A percentile compares a stretch with the other conserved stretches of the same genome.
Conservation (phyloP, 805 yeast genomes). For the Candida peoriensis region DNA sequence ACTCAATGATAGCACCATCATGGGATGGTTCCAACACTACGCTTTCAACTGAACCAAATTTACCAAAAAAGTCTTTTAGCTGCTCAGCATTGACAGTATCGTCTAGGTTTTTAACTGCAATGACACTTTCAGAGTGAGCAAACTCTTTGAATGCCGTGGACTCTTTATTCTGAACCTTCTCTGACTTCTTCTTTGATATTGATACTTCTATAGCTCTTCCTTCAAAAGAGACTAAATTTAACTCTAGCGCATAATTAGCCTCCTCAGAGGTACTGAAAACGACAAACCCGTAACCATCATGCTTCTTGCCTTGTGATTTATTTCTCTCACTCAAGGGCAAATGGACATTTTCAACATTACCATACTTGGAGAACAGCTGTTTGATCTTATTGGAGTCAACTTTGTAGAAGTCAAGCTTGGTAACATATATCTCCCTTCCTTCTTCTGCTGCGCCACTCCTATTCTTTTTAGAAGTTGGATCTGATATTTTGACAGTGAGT, state of each 20-base stretch:
- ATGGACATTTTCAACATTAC: constrained; percentile 46
- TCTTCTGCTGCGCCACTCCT: constrained; percentile 45
- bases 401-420: constrained; percentile 43
- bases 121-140: constrained; percentile 17
- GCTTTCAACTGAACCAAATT: constrained; percentile 34
- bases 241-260: constrained; percentile 42
- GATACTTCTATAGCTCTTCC: constrained; percentile 46
- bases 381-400: constrained; percentile 35
- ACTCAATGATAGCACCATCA: constrained; percentile 47
- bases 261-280: constrained; percentile 38
- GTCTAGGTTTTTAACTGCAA: constrained; percentile 26
- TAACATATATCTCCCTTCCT: constrained; percentile 53
- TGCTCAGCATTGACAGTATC: constrained; percentile 35
- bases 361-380: constrained; percentile 42
- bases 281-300: constrained; percentile 67
- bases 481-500: constrained; percentile 57
- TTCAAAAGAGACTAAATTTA: constrained; percentile 37
- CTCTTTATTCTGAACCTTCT: constrained; percentile 29
- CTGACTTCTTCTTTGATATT: constrained; percentile 38
- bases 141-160: constrained; percentile 14
- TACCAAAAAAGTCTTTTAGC: constrained; percentile 26
- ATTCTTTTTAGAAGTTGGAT: constrained; percentile 40
- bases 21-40: constrained; percentile 42
- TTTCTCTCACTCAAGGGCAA: constrained; percentile 38
- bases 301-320: constrained; percentile 21